Conservation (phyloP, 371 early-diverging fungal species). For the Rhizomucor pusillus region DNA sequence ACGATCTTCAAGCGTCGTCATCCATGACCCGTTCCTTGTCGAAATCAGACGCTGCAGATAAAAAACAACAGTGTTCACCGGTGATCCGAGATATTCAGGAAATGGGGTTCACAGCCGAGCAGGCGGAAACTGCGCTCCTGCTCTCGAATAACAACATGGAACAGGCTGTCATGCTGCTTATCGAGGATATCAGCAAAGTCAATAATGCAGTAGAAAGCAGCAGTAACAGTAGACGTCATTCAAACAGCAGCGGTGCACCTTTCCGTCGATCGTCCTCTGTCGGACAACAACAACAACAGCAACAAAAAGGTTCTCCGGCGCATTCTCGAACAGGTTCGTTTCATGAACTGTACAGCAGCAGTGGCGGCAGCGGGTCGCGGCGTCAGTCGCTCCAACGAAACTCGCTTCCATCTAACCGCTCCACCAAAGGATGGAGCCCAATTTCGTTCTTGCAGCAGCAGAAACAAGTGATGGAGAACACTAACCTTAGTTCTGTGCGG, state of each 20-base stretch:
- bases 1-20: constrained; percentile 3
- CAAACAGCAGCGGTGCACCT: constrained; percentile 10
- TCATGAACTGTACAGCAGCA: constrained; percentile 5
- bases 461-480: constrained; percentile 57
- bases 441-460: constrained; percentile 67
- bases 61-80: too few relatives aligned
- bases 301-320: too few relatives aligned
- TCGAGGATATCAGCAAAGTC: constrained; percentile 60
- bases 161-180: constrained; percentile 55
- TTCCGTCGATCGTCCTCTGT: constrained; percentile 29
- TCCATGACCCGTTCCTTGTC: not conserved
- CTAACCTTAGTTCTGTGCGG: constrained; percentile 56
- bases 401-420: not conserved
- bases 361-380: constrained; percentile 9
- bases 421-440: constrained; percentile 56
- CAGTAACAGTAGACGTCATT: too few relatives aligned
- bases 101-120: constrained; percentile 71
- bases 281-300: constrained; percentile 20
- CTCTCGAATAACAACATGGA: constrained; percentile 60
- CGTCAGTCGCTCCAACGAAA: constrained; percentile 27
- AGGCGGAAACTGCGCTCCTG: constrained; percentile 60
- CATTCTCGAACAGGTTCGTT: constrained; percentile 26
- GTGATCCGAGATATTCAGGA: constrained; percentile 55
- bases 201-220: constrained; percentile 33
- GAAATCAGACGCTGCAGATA: constrained; percentile 29